Percentiles rank a stretch among this genome's conserved stretches.
These are phyloP conservation scores for Samsoniella hepiali DNA, from an alignment of 2,329 filamentous ascomycete species.

Conservation along the genomic window DNA sequence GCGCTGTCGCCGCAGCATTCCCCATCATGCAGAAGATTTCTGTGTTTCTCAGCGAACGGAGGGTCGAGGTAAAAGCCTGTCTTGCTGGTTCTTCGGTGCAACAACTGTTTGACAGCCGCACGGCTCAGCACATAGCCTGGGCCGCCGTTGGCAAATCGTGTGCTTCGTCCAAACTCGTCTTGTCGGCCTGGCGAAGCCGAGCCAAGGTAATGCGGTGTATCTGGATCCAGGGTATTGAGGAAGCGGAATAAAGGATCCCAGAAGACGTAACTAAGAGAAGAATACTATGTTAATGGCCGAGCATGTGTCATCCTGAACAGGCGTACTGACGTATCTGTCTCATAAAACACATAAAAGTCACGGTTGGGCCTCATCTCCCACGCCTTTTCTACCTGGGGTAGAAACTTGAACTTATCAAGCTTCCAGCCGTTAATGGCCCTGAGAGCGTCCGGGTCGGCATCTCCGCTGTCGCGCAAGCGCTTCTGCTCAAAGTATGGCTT, in stretches of 20 bases:
- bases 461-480: slow-evolving; percentile 33
- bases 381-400: slow-evolving; percentile 51
- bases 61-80: slow-evolving; percentile 16
- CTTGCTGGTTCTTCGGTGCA: slow-evolving; percentile 5
- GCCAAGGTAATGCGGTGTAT: slow-evolving; percentile 10
- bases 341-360: slow-evolving; percentile 55
- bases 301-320: too few relatives aligned
- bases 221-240: slow-evolving; percentile 19
- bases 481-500: slow-evolving; percentile 40
- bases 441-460: slow-evolving; percentile 30
- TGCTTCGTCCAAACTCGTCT: neutral
- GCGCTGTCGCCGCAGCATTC: slow-evolving; percentile 22
- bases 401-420: slow-evolving; percentile 56
- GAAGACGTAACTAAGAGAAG: slow-evolving; percentile 17
- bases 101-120: slow-evolving; percentile 19
- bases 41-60: slow-evolving; percentile 10
- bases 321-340: slow-evolving; percentile 49
- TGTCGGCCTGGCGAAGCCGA: slow-evolving; percentile 11
- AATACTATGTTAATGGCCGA: neutral
- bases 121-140: slow-evolving; percentile 22
- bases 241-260: slow-evolving; percentile 22
- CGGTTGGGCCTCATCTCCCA: slow-evolving; percentile 45
- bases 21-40: slow-evolving; percentile 3
- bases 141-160: slow-evolving; percentile 21
- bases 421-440: slow-evolving; percentile 44